Base-by-base conservation (phyloP, 495 filamentous ascomycete species). In the Hyaloscypha variabilis region DNA sequence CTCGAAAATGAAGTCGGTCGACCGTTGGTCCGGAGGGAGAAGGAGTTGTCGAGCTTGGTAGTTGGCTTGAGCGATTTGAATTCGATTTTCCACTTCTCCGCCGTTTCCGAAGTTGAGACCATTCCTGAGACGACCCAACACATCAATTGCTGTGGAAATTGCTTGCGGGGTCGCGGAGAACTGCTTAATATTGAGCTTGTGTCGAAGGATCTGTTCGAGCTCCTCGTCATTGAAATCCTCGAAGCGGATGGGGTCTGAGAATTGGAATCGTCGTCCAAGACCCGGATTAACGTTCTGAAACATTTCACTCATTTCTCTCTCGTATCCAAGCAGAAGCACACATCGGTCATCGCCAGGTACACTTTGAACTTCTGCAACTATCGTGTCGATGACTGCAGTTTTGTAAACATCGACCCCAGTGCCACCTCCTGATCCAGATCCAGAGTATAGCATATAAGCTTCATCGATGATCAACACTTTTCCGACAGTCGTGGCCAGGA, bases 281-380 rank as follows among this genome's bases (percentile, higher is more conserved):
- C 91, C 92, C 0, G 90, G 90, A 65, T 96, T 96, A 66, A 88
- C 87, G 59, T 90, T 89, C 60, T 88, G 87, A 66, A 96, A 91
- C 91, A 95, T 93, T 3, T 80, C 73, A 59, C 83, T 80, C 85
- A 96, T 91, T 69, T 90, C 77, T n/a, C 89, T 85, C 67, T 90
- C 83, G 74, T 96, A 94, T 0, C 91, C 92, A 2, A 94, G 78
- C 0, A 94, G 78, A 0, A 96, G 76, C 0, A 95, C 88, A 61
- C 91, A 94, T 21, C 88, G 82, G 73, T 95, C 91, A 36, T 93
- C 91, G 0, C 90, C 89, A 0, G 91, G 88, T 0, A 84, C 82
- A 67, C 86, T 90, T 60, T 94, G 92, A 0, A 96, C 86, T 63
- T 95, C 90, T 0, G 91, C 89, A 2, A 94, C 91, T n/a, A 95